Conservation (phyloP, 2,329 filamentous ascomycete species). For the Whalleya microplaca region DNA sequence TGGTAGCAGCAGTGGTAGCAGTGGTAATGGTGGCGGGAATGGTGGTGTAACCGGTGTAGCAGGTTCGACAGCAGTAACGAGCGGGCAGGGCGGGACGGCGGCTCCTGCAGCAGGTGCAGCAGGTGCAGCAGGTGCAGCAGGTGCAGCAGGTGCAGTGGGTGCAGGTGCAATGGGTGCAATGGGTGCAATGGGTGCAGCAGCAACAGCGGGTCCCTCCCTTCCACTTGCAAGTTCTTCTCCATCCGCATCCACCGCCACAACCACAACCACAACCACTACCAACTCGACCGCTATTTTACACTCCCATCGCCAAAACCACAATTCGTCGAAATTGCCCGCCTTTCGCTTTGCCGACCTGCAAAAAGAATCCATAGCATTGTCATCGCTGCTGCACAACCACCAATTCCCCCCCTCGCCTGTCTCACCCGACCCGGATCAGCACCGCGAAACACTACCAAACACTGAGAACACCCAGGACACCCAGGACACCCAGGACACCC, state of each 20-base stretch:
- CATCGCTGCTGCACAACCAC: conserved; percentile 40
- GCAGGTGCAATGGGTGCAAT: too few relatives aligned
- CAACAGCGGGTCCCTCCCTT: conserved; percentile 21
- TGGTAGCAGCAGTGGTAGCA: conserved; percentile 5
- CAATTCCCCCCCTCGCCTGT: conserved; percentile 46
- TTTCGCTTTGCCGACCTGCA: conserved; percentile 57
- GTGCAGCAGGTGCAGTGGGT: too few relatives aligned
- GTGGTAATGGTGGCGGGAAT: conserved; percentile 9
- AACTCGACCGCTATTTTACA: conserved; percentile 38
- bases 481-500: too few relatives aligned
- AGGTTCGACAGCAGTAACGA: not conserved
- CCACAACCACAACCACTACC: conserved; percentile 11
- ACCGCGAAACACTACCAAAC: conserved; percentile 33
- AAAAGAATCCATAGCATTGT: conserved; percentile 41
- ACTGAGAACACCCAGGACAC: too few relatives aligned
- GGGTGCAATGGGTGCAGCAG: too few relatives aligned
- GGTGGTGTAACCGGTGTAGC: conserved; percentile 9
- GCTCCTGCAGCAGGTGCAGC: not conserved
- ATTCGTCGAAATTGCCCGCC: conserved; percentile 58
- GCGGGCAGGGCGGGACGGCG: not conserved
- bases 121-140: too few relatives aligned
- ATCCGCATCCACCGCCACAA: not conserved
- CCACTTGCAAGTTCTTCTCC: conserved; percentile 10
- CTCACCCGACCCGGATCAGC: conserved; percentile 40
- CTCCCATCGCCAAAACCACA: conserved; percentile 56